These are phyloP conservation scores for Aspergillus pseudoviridinutans DNA, from an alignment of 2,329 filamentous ascomycete genomes.

Conservation along the genomic window DNA sequence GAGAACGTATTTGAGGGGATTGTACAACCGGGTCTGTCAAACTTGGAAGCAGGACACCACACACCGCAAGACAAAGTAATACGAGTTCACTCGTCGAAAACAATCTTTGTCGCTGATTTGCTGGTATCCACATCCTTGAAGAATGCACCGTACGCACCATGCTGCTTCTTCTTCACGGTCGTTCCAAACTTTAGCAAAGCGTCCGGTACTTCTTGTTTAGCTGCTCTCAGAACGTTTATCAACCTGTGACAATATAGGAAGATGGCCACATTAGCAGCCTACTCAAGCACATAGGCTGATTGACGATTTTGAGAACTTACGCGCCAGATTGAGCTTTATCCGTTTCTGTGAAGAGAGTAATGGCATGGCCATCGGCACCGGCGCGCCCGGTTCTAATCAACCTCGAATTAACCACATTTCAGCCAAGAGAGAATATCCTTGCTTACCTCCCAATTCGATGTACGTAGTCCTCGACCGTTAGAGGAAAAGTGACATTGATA, in stretches of 20 bases:
- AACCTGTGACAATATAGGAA: slow-evolving; percentile 51
- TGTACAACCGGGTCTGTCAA: slow-evolving; percentile 20
- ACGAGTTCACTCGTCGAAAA: slow-evolving; percentile 61
- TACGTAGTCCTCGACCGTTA: slow-evolving; percentile 96
- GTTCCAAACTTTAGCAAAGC: slow-evolving; percentile 92
- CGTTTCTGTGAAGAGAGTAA: slow-evolving; percentile 91
- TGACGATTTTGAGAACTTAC: slow-evolving; percentile 50
- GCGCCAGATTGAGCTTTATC: slow-evolving; percentile 89
- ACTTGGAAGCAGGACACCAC: slow-evolving; percentile 14
- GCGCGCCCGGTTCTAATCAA: slow-evolving; percentile 74
- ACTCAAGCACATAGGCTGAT: background rate
- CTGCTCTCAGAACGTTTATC: slow-evolving; percentile 92
- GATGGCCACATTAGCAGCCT: background rate
- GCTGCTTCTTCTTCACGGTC: slow-evolving; percentile 98
- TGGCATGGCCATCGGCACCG: slow-evolving; percentile 80
- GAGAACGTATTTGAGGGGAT: slow-evolving; percentile 26
- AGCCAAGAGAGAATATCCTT: background rate
- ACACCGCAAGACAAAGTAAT: slow-evolving; percentile 18
- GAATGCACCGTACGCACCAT: slow-evolving; percentile 92
- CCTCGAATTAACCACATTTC: background rate
- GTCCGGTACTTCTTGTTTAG: slow-evolving; percentile 85
- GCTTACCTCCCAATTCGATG: slow-evolving; percentile 74
- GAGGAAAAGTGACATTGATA: slow-evolving; percentile 89
- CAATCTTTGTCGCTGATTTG: slow-evolving; percentile 86
- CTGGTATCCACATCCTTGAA: slow-evolving; percentile 85